Evolutionary conservation across 2,329 filamentous ascomycete species (phyloP), one percentile per base, ranked within the genome.

Genomic region (Orbilia brochopaga): DNA sequence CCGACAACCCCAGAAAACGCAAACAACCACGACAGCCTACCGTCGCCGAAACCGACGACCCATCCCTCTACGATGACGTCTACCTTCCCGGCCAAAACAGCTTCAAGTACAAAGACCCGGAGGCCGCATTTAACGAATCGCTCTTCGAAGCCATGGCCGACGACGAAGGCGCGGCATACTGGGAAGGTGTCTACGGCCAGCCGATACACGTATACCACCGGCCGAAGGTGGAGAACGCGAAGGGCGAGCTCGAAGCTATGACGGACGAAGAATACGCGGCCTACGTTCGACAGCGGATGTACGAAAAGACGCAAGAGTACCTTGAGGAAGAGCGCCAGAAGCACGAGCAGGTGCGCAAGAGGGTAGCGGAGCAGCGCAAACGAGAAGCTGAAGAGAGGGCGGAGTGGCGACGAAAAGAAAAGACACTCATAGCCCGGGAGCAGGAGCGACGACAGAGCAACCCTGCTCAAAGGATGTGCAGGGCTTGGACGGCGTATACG

Each of bases 61-160:
- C 79, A 6, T 69, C 78, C 19, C 69, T 78, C 52, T 78, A 79
- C 75, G 80, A 81, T 73, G 80, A 81, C 65, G 79, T 78, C 6
- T 79, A 80, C 66, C 76, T 79, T 6, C 78, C 79, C 19, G 79
- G 79, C 60, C 59, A 77, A 8, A 77, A 78, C n/a, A 79, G 79
- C 23, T 24, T 75, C 61, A 70, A 77, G 77, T 75, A 74, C 55
- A 59, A 90, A 15, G 86, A 89, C 75, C 84, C 90, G 0, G 88
- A 91, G 44, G 83, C 85, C 0, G 91, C 93, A 0, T 99, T 99
- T 79, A 88, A 91, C 30, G 91, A 96, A 79, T 96, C 92, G 0
- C 87, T 99, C 3, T 97, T 97, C 81, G 94, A 99, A 79, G 94
- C 94, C 32, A 88, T 99, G 80, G 93, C 92, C 40, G 94, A 99